Evolutionary conservation across 2,329 filamentous ascomycete genomes (phyloP).

Genomic region (Epicoccum sorghinum): DNA sequence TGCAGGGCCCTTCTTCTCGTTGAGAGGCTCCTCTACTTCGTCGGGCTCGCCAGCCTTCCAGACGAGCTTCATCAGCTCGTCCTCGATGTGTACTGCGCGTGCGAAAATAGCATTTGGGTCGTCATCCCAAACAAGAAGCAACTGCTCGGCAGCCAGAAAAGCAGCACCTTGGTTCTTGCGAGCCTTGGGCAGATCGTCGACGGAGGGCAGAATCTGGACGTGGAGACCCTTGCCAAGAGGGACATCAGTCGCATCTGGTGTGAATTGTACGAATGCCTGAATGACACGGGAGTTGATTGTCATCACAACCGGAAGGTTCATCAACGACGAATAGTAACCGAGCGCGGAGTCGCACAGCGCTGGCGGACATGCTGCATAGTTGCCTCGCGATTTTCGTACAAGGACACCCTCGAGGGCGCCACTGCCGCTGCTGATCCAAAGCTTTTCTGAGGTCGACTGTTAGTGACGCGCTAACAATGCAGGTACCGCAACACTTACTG

Average conservation of each 20-base stretch:
- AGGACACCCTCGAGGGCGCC: slow-evolving; percentile 56
- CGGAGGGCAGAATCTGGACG: slow-evolving; percentile 74
- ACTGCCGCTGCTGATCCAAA: slow-evolving; percentile 74
- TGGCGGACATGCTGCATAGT: slow-evolving; percentile 76
- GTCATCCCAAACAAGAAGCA: slow-evolving; percentile 81
- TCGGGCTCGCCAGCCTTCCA: slow-evolving; percentile 66
- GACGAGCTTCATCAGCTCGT: slow-evolving; percentile 77
- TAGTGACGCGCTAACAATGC: slow-evolving; percentile 6
- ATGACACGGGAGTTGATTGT: slow-evolving; percentile 81
- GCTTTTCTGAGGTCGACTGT: slow-evolving; percentile 46
- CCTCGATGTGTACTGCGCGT: slow-evolving; percentile 73
- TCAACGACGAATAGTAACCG: slow-evolving; percentile 67
- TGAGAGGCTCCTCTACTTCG: slow-evolving; percentile 60
- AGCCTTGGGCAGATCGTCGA: slow-evolving; percentile 72
- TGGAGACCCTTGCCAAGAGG: slow-evolving; percentile 78
- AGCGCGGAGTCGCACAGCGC: slow-evolving; percentile 67
- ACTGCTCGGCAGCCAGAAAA: slow-evolving; percentile 72
- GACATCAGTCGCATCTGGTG: slow-evolving; percentile 74
- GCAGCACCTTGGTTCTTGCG: slow-evolving; percentile 80
- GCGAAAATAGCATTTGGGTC: slow-evolving; percentile 72
- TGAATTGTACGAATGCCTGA: slow-evolving; percentile 76
- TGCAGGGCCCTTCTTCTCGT: slow-evolving; percentile 55
- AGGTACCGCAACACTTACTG: slow-evolving; percentile 34
- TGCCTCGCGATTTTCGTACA: slow-evolving; percentile 70
- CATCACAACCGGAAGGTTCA: slow-evolving; percentile 79